Evolutionary conservation across 2,329 filamentous ascomycete genomes (phyloP).

Genomic region (Apiospora marii): DNA sequence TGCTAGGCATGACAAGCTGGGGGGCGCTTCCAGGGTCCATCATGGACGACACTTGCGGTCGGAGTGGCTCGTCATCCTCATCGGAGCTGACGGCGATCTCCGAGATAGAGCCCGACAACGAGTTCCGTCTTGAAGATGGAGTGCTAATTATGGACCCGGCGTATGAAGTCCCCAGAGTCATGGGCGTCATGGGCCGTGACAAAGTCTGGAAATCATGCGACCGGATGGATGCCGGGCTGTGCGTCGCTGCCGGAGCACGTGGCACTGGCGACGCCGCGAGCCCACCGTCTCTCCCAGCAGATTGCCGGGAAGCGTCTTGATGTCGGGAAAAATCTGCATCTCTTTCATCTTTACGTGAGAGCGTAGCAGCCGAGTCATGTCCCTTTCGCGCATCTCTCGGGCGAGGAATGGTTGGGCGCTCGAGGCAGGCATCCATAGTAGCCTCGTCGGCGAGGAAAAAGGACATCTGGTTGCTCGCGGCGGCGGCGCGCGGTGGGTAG

Average conservation of each 20-base stretch:
- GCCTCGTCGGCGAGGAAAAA: constrained; percentile 61
- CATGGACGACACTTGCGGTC: constrained; percentile 55
- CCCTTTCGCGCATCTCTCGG: constrained; percentile 45
- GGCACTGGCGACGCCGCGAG: constrained; percentile 39
- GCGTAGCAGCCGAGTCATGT: background rate
- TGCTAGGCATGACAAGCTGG: constrained; percentile 97
- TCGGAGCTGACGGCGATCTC: constrained; percentile 53
- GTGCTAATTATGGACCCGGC: constrained; percentile 55
- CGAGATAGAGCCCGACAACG: constrained; percentile 56
- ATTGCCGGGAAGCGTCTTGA: constrained; percentile 26
- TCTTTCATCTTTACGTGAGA: constrained; percentile 35
- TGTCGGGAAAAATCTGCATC: constrained; percentile 31
- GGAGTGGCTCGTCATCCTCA: constrained; percentile 52
- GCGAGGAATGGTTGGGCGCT: constrained; percentile 39
- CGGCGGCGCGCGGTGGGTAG: constrained; percentile 43
- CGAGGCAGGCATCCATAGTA: constrained; percentile 51
- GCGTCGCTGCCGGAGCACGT: constrained; percentile 41
- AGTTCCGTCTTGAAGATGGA: constrained; percentile 60
- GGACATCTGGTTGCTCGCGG: constrained; percentile 55
- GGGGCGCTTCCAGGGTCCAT: constrained; percentile 63
- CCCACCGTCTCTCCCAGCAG: background rate
- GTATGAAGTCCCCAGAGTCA: constrained; percentile 50
- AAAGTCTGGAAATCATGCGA: constrained; percentile 40
- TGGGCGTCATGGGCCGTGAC: constrained; percentile 56
- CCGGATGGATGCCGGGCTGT: constrained; percentile 41